phyloP scores from a whole-genome alignment of 2,329 filamentous ascomycete genomes.

The Beauveria bassiana region DNA sequence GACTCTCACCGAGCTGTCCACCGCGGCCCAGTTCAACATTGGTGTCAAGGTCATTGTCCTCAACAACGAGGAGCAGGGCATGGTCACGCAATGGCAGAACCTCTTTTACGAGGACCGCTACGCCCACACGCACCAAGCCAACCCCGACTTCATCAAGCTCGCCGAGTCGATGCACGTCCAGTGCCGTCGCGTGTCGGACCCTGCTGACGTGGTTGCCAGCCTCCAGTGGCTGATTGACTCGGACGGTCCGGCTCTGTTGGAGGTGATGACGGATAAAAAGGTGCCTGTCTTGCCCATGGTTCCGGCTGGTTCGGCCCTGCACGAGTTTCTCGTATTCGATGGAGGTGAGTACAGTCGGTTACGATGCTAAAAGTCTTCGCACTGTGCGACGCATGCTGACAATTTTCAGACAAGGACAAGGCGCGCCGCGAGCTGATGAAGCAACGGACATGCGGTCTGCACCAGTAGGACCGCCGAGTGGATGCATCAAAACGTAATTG shows the following conservation, averaged over 20 bases:
- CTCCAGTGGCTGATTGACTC: conserved; percentile 83
- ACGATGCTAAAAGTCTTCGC: conserved; percentile 24
- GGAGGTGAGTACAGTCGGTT: conserved; percentile 20
- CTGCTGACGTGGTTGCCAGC: conserved; percentile 67
- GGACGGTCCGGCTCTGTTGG: conserved; percentile 86
- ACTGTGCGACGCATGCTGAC: not conserved
- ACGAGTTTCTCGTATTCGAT: conserved; percentile 66
- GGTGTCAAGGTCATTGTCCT: conserved; percentile 90
- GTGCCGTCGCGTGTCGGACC: conserved; percentile 61
- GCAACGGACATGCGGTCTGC: conserved; percentile 49
- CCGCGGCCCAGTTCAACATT: conserved; percentile 91
- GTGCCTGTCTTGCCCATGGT: conserved; percentile 98
- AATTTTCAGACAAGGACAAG: conserved; percentile 54
- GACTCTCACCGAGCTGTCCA: conserved; percentile 92
- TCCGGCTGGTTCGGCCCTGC: conserved; percentile 73
- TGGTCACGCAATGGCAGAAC: conserved; percentile 95
- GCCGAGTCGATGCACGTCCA: conserved; percentile 86
- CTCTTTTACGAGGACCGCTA: conserved; percentile 89
- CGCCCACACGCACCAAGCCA: conserved; percentile 81
- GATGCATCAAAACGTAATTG: not conserved
- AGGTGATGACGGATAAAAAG: conserved; percentile 87
- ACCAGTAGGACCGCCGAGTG: conserved; percentile 18
- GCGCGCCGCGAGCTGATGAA: conserved; percentile 59
- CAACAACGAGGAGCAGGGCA: conserved; percentile 95
- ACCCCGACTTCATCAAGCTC: conserved; percentile 88